Evolutionary conservation across 768 basidiomycete genomes (phyloP).

Genomic region (Amanita pseudoporphyria): DNA sequence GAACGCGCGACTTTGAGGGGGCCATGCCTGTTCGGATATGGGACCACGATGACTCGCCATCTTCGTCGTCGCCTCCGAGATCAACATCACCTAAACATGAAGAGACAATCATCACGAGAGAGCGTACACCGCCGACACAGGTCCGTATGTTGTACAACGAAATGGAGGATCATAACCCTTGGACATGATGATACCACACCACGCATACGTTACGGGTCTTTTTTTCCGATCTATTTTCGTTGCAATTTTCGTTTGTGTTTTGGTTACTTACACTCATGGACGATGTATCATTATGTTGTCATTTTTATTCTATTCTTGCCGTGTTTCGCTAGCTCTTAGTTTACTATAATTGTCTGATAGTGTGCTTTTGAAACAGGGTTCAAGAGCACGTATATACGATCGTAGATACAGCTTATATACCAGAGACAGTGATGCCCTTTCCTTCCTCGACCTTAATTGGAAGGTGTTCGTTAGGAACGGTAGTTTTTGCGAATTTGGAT

Average conservation of each 20-base stretch:
- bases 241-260: constrained; percentile 11
- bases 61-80: no score
- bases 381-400: not conserved
- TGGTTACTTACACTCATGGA: constrained; percentile 5
- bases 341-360: no score
- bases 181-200: constrained; percentile 29
- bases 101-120: constrained; percentile 19
- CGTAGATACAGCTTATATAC: constrained; percentile 10
- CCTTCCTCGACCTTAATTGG: constrained; percentile 34
- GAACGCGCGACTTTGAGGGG: not conserved
- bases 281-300: not conserved
- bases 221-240: no score
- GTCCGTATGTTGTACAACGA: constrained; percentile 33
- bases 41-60: not conserved
- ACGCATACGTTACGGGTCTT: no score
- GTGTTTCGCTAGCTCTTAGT: no score
- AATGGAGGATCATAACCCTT: constrained; percentile 44
- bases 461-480: constrained; percentile 6
- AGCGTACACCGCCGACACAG: constrained; percentile 36
- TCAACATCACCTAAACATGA: no score
- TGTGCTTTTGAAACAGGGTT: no score
- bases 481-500: not conserved
- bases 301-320: not conserved
- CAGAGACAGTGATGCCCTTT: constrained; percentile 43
- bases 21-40: not conserved